Base-by-base conservation (phyloP, 805 yeast species). In the Yarrowia sp. region DNA sequence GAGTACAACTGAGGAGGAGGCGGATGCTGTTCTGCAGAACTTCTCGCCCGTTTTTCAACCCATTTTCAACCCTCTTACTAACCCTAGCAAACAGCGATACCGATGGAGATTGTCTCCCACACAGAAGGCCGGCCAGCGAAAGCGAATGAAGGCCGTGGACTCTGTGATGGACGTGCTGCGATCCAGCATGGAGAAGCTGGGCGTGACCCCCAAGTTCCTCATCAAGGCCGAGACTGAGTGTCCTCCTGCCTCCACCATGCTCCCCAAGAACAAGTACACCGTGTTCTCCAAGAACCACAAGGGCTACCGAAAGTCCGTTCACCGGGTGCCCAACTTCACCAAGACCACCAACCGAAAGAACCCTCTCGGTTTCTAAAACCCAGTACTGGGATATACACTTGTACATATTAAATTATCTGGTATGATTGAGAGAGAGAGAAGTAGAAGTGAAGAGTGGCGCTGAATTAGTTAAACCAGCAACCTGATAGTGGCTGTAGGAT, bases 231-330 rank as follows among this genome's bases (percentile, higher is more conserved):
- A 79, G 74, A 70, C 72, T n/a, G 79, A 80, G 20, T 76, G 89
- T 74, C 97, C 98, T 46, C 89, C 86, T 74, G 97, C 92, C 74
- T 72, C 77, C 40, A 92, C 92, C 70, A 93, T 94, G 98, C 74
- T 78, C 1, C 82, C 97, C 9, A 82, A 79, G 71, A 96, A 95
- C 79, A 94, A 94, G 78, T 95, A 95, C 79, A 87, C 96, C 55
- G 88, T 92, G 1, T 94, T 90, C 80, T 87, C 86, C 79, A 89
- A 85, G 77, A 86, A 86, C 73, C 84, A 87, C 14, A 86, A 83
- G 74, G 88, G 87, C 20, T 95, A 94, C 79, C 86, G 98, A 81
- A 94, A 92, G 80, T 87, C 93, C 71, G 86, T 91, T 33, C 98
- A 94, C 69, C 72, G 77, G 40, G 77, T 76, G 71, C 97, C 97